Evolutionary conservation across 2,329 filamentous ascomycete species (phyloP).

Genomic region (Fusarium camptoceras): DNA sequence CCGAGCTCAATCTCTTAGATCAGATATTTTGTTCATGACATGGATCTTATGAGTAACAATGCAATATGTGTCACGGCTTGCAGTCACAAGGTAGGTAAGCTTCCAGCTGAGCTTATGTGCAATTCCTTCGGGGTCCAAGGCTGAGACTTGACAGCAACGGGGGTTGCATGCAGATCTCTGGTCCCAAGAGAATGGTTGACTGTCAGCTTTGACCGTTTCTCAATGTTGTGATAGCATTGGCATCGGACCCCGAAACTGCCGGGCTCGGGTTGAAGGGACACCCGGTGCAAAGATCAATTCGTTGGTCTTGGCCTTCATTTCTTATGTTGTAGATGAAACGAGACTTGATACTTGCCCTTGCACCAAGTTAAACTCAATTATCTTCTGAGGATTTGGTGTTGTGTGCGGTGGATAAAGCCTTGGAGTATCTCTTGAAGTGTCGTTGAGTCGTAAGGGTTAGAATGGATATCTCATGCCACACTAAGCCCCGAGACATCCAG

Average conservation of each 20-base stretch:
- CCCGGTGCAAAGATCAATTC: not conserved
- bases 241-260: not conserved
- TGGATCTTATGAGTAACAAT: not conserved
- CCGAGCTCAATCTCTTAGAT: not conserved
- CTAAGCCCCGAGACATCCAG: not conserved
- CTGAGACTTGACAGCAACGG: not conserved
- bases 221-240: not conserved
- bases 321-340: not conserved
- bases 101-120: not conserved
- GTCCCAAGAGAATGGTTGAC: not conserved
- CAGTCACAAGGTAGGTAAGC: not conserved
- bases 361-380: not conserved
- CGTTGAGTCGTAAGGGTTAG: accelerated
- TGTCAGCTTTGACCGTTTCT: not conserved
- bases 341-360: not conserved
- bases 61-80: not conserved
- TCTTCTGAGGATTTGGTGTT: not conserved
- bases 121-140: not conserved
- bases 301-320: not conserved
- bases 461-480: not conserved
- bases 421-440: not conserved
- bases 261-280: not conserved
- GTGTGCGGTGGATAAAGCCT: not conserved
- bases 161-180: not conserved
- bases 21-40: not conserved